Evolutionary conservation across 2,329 filamentous ascomycete genomes (phyloP), one percentile per base, ranked within the genome.

Genomic region (Fusarium acutatum): DNA sequence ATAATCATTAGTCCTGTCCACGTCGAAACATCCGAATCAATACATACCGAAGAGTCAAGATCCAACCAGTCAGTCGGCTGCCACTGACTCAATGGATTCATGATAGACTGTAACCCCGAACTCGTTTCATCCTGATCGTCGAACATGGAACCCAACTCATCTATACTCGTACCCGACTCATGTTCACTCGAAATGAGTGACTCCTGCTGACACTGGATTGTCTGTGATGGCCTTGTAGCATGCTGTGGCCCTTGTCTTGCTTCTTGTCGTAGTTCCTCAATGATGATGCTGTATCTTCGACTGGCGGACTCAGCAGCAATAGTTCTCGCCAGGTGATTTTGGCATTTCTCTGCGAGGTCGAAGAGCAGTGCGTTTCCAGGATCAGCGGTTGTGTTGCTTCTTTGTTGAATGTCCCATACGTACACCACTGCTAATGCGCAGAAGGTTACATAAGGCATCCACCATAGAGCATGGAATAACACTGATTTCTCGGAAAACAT

Each of bases 391-490:
- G 68, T 46, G 60, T 44, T 59, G 6, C 35, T 49, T 5, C 52
- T 50, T 58, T 75, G 77, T n/a, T 79, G 79, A 5, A 80, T 78
- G 49, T 86, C 81, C 81, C 86, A 88, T 6, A 89, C 84, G 64
- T 89, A 89, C 0, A 88, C 79, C 8, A 89, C 86, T 1, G 86
- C 85, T 0, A 89, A 81, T 2, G 87, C 86, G 69, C 86, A 88
- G 63, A 89, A 88, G 0, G 86, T 84, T 8, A 88, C 85, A 69
- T 88, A 88, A 41, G 87, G 85, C 30, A 85, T 88, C 77, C 86
- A 88, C 85, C 87, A 88, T 43, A 87, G 84, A 0, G 85, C 84
- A 58, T 86, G 82, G 56, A 85, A 86, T 5, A 62, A 5, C 6
- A 84, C 81, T 1, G 72, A 59, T 18, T 52, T 81, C 15, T 82